A percentile compares a stretch with the other conserved stretches of the same genome.
phyloP scores from a whole-genome alignment of 495 filamentous ascomycete genomes.

The Aspergillus hancockii region DNA sequence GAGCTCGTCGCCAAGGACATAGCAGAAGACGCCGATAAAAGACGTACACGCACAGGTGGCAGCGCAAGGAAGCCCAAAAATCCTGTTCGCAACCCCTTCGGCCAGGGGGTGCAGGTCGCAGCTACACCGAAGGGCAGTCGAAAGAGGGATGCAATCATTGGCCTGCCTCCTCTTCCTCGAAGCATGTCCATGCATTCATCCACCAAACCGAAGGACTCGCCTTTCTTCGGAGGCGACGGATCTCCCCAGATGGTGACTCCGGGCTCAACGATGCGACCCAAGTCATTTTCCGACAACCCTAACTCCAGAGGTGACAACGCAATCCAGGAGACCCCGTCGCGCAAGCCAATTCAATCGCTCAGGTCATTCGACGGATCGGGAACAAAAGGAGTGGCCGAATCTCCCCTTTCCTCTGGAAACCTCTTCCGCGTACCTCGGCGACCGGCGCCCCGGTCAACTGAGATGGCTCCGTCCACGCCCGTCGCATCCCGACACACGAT shows the following conservation, averaged over 20 bases:
- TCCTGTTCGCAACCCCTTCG: constrained; percentile 59
- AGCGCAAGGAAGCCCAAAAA: constrained; percentile 61
- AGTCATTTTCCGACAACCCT: constrained; percentile 14
- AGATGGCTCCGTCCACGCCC: constrained; percentile 34
- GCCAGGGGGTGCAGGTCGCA: constrained; percentile 67
- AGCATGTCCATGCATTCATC: constrained; percentile 24
- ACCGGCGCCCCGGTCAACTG: constrained; percentile 34
- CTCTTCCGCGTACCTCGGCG: constrained; percentile 43
- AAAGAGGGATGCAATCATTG: constrained; percentile 38
- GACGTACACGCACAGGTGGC: constrained; percentile 48
- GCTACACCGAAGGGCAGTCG: constrained; percentile 68
- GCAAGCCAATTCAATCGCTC: constrained; percentile 40
- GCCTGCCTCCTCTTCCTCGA: constrained; percentile 34
- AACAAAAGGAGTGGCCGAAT: constrained; percentile 11
- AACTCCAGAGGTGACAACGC: constrained; percentile 24
- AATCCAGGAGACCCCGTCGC: constrained; percentile 58
- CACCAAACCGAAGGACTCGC: constrained; percentile 6
- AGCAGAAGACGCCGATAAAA: constrained; percentile 66
- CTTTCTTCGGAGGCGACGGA: constrained; percentile 20
- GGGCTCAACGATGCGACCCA: constrained; percentile 22
- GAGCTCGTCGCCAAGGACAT: constrained; percentile 71
- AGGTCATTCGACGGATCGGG: constrained; percentile 20
- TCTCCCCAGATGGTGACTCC: constrained; percentile 22
- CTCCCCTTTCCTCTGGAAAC: constrained; percentile 22
- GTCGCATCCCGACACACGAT: constrained; percentile 31